Evolutionary conservation across 202 grass and related monocot genomes (phyloP).

Genomic region (Elaeis oleifera): DNA sequence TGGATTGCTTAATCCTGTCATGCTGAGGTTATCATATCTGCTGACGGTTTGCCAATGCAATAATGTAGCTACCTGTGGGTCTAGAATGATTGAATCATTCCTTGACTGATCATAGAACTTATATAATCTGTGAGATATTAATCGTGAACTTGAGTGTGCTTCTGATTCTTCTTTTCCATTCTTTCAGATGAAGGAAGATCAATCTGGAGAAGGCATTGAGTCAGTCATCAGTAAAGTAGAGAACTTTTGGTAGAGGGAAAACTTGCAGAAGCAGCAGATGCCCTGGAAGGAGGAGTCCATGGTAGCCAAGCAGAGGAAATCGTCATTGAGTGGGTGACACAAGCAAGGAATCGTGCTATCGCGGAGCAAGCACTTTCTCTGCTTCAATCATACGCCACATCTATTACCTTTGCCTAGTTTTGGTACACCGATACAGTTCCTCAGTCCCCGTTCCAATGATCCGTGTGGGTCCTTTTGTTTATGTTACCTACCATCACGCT

Average conservation of each 20-base stretch:
- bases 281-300: slow-evolving; percentile 56
- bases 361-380: slow-evolving; percentile 87
- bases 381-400: slow-evolving; percentile 71
- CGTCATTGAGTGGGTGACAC: slow-evolving; percentile 59
- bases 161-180: slow-evolving; percentile 1
- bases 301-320: slow-evolving; percentile 68
- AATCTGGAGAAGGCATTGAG: slow-evolving; percentile 69
- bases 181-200: slow-evolving; percentile 69
- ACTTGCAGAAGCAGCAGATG: slow-evolving; percentile 59
- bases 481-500: no score
- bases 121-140: no score
- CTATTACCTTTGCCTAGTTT: slow-evolving; percentile 51
- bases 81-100: no score
- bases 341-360: slow-evolving; percentile 61
- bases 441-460: no score
- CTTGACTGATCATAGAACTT: no score
- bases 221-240: slow-evolving; percentile 74
- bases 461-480: no score
- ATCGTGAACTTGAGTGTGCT: no score
- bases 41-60: no score
- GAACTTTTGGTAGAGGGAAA: slow-evolving; percentile 58
- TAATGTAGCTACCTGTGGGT: no score
- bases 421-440: not conserved
- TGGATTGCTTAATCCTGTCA: no score
- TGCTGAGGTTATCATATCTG: no score